Evolutionary conservation across 768 basidiomycete species (phyloP).

Genomic region (Hirschioporus abietinus): DNA sequence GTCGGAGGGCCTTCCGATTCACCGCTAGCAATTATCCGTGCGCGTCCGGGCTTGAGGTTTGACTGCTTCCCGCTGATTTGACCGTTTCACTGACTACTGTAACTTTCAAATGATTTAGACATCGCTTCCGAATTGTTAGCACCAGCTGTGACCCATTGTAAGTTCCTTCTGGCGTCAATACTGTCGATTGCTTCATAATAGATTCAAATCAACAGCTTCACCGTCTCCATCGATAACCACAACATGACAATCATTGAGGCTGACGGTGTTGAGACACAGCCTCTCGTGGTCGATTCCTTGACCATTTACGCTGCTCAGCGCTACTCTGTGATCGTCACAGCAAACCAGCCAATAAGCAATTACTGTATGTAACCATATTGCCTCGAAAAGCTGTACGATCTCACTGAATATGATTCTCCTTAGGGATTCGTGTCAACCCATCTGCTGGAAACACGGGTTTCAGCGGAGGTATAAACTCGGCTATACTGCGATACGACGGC

Average conservation of each 20-base stretch:
- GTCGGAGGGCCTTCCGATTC: conserved; percentile 30
- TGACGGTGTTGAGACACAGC: conserved; percentile 14
- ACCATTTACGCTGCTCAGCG: conserved; percentile 14
- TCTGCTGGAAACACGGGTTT: conserved; percentile 21
- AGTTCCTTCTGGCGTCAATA: neutral
- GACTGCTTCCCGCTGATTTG: too few relatives aligned
- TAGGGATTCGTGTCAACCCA: conserved; percentile 31
- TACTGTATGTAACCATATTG: conserved; percentile 33
- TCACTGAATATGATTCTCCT: neutral
- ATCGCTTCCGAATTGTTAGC: conserved; percentile 45
- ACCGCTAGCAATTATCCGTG: conserved; percentile 35
- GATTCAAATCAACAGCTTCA: conserved; percentile 18
- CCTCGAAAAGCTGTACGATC: conserved; percentile 4
- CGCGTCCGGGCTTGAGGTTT: conserved; percentile 30
- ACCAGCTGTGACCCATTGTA: conserved; percentile 37
- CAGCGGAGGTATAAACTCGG: conserved; percentile 44
- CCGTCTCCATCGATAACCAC: conserved; percentile 35
- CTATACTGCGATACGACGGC: conserved; percentile 45
- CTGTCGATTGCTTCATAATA: neutral
- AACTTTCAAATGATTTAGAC: conserved; percentile 22
- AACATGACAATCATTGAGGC: conserved; percentile 15
- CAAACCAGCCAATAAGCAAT: conserved; percentile 32
- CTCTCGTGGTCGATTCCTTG: conserved; percentile 13
- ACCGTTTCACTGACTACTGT: neutral
- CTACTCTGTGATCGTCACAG: conserved; percentile 27